Conservation (phyloP, 192 early-diverging fungal genomes). For the Linderina pennispora region DNA sequence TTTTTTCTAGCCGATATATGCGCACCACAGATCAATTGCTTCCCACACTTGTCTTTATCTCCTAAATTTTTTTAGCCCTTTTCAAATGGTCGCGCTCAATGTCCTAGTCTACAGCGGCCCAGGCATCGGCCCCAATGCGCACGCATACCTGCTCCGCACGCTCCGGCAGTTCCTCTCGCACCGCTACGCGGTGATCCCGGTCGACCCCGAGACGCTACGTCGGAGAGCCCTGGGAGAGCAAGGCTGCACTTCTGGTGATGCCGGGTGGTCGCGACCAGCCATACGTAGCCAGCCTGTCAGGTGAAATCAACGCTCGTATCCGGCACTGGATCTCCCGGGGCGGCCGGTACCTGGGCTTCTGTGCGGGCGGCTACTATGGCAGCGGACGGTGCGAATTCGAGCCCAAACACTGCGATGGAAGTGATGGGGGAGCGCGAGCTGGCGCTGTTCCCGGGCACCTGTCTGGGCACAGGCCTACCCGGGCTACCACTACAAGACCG, state of each 20-base stretch:
- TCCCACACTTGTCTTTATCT: too few species aligned
- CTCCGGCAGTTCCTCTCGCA: constrained; percentile 72
- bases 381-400: constrained; percentile 72
- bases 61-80: too few species aligned
- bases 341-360: constrained; percentile 88
- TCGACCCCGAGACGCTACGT: constrained; percentile 62
- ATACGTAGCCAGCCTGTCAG: constrained; percentile 67
- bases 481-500: constrained; percentile 81
- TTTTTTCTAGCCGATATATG: too few species aligned
- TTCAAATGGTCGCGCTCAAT: constrained; percentile 20
- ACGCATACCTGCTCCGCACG: constrained; percentile 44
- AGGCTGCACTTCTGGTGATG: constrained; percentile 78
- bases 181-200: constrained; percentile 83
- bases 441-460: constrained; percentile 61
- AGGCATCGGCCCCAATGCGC: constrained; percentile 29
- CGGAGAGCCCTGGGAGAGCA: constrained; percentile 86
- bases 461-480: constrained; percentile 67
- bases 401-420: constrained; percentile 49
- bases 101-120: constrained; percentile 47
- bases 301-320: constrained; percentile 56
- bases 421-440: constrained; percentile 73
- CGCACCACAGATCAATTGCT: too few species aligned
- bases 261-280: constrained; percentile 87
- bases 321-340: constrained; percentile 60
- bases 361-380: constrained; percentile 88